These are phyloP conservation scores for Monilinia laxa DNA, from an alignment of 2,329 filamentous ascomycete species.

Conservation along the genomic window DNA sequence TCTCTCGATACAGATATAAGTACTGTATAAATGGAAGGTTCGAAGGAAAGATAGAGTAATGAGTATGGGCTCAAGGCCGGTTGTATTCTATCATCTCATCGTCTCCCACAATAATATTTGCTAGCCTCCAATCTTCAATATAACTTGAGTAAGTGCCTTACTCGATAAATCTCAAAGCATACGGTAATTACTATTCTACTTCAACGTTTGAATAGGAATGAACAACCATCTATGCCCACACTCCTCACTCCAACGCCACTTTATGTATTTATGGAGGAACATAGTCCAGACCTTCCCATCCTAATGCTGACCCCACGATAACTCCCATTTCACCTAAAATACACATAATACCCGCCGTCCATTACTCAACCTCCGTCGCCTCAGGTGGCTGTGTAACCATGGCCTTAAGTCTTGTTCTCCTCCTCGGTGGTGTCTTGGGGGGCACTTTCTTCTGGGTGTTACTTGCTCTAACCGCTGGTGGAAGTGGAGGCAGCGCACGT, in stretches of 20 bases:
- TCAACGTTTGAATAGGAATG: slow-evolving; percentile 1
- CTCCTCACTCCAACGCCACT: slow-evolving; percentile 18
- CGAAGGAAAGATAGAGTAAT: neutral
- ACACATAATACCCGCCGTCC: neutral
- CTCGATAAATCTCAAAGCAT: neutral
- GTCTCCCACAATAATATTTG: neutral
- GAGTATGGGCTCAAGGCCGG: neutral
- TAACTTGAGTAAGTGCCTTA: neutral
- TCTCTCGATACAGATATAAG: neutral
- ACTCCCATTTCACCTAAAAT: slow-evolving; percentile 7
- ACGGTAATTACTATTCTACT: neutral
- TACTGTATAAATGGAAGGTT: neutral
- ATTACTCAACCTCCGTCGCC: slow-evolving; percentile 17
- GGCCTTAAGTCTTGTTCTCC: slow-evolving; percentile 39
- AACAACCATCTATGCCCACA: neutral
- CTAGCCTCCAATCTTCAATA: neutral
- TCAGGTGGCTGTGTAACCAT: slow-evolving; percentile 21
- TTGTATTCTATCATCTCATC: neutral
- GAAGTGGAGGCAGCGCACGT: slow-evolving; percentile 36
- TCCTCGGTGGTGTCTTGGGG: slow-evolving; percentile 39
- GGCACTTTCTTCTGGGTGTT: slow-evolving; percentile 38
- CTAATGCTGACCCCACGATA: slow-evolving; percentile 9
- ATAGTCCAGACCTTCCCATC: neutral
- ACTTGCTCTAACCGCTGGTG: slow-evolving; percentile 32
- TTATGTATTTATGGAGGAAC: slow-evolving; percentile 8